Percentiles rank a stretch among this genome's conserved stretches.
Evolutionary conservation across 768 basidiomycete species (phyloP).

Genomic region (Butyriboletus loyo): DNA sequence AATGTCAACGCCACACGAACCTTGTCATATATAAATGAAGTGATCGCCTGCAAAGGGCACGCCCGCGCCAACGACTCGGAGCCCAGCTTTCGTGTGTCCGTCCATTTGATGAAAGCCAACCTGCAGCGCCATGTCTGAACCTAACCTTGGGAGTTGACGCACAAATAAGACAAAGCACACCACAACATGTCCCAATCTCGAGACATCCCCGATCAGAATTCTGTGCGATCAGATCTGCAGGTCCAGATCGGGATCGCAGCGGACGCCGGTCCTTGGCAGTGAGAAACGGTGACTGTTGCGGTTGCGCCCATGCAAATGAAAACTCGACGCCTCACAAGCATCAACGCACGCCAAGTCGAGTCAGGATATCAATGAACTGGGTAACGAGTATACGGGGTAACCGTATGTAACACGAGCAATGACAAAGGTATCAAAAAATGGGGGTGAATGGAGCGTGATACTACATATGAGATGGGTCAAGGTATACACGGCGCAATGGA

Average conservation of each 20-base stretch:
- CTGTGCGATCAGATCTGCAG: conserved; percentile 30
- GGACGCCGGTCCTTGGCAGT: conserved; percentile 19
- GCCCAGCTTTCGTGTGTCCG: conserved; percentile 5
- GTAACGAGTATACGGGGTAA: conserved; percentile 38
- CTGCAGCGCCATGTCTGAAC: conserved; percentile 18
- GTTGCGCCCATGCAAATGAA: conserved; percentile 27
- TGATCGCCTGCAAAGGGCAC: conserved; percentile 18
- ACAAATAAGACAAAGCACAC: conserved; percentile 18
- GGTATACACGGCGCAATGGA: conserved; percentile 37
- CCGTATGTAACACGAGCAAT: conserved; percentile 30
- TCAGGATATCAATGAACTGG: conserved; percentile 34
- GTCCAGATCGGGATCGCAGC: conserved; percentile 16
- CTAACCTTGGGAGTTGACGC: conserved; percentile 25
- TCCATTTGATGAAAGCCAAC: conserved; percentile 14
- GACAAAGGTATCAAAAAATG: conserved; percentile 35
- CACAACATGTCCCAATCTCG: conserved; percentile 12
- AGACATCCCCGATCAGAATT: conserved; percentile 35
- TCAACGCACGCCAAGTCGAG: conserved; percentile 19
- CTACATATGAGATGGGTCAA: conserved; percentile 36
- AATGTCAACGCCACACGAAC: conserved; percentile 28
- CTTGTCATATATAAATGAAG: conserved; percentile 20
- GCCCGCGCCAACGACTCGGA: background rate
- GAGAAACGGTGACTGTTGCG: conserved; percentile 14
- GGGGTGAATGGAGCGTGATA: conserved; percentile 33
- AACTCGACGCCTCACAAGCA: conserved; percentile 19